Evolutionary conservation across 2,329 filamentous ascomycete genomes (phyloP).

Genomic region (Cryphonectria nitschkei): DNA sequence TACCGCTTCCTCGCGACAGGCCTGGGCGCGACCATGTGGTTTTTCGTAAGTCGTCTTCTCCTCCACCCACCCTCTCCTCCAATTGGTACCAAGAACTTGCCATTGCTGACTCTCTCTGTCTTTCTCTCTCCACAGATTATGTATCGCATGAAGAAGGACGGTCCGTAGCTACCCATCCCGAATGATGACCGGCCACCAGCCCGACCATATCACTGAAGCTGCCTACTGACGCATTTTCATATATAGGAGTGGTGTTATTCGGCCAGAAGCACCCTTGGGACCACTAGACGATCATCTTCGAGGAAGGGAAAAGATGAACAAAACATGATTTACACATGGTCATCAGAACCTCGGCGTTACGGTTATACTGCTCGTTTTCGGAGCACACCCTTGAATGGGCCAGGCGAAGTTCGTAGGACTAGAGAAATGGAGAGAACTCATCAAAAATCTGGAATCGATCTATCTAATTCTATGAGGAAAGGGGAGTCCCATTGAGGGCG

Average conservation of each 20-base stretch:
- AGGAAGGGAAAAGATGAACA: slow-evolving; percentile 1
- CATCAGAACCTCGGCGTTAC: slow-evolving; percentile 2
- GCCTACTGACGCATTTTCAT: slow-evolving; percentile 13
- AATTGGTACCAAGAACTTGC: slow-evolving; percentile 2
- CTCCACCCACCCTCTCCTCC: too few species aligned
- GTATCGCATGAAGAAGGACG: slow-evolving; percentile 96
- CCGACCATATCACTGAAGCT: background rate
- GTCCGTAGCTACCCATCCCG: slow-evolving; percentile 46
- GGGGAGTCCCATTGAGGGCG: background rate
- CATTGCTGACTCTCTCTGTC: slow-evolving; percentile 24
- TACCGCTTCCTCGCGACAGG: slow-evolving; percentile 88
- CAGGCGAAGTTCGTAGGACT: background rate
- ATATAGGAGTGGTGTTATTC: slow-evolving; percentile 71
- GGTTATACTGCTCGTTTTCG: background rate
- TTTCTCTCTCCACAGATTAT: slow-evolving; percentile 67
- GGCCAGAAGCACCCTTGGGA: slow-evolving; percentile 98
- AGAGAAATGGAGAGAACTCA: background rate
- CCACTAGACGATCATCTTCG: slow-evolving; percentile 58
- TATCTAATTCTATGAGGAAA: slow-evolving; percentile 6
- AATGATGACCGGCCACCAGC: background rate
- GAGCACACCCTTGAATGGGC: background rate
- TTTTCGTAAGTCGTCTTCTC: slow-evolving; percentile 72
- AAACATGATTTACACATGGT: slow-evolving; percentile 18
- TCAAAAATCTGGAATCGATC: background rate
- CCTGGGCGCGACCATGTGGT: slow-evolving; percentile 97